phyloP scores from a whole-genome alignment of 345 rosid species.

The Citrus sp. region DNA sequence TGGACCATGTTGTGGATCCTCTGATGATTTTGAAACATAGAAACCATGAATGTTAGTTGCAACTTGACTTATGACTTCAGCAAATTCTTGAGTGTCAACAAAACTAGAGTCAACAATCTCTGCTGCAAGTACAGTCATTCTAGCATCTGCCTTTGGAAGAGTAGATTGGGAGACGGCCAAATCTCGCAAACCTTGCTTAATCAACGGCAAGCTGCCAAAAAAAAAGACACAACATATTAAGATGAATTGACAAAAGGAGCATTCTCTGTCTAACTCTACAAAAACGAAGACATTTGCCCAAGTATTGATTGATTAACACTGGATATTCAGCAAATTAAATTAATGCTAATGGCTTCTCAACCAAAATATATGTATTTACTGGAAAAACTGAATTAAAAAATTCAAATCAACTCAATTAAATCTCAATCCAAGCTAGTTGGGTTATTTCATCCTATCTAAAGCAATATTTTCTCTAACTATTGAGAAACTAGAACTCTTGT shows the following conservation, averaged over 20 bases:
- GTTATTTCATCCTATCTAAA: background rate
- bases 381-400: background rate
- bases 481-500: background rate
- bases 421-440: background rate
- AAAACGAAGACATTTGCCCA: background rate
- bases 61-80: constrained; percentile 49
- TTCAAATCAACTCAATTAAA: background rate
- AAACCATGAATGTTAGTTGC: constrained; percentile 50
- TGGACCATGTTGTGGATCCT: constrained; percentile 56
- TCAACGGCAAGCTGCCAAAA: constrained; percentile 53
- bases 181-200: constrained; percentile 62
- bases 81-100: constrained; percentile 62
- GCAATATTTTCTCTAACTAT: background rate
- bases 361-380: background rate
- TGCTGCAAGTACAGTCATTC: constrained; percentile 50
- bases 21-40: constrained; percentile 52
- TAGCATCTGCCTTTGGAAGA: constrained; percentile 68
- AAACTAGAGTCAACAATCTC: constrained; percentile 50
- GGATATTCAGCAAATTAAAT: background rate
- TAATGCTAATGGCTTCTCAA: background rate
- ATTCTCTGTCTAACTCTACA: background rate
- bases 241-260: background rate
- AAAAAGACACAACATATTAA: constrained; percentile 11
- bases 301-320: background rate
- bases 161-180: constrained; percentile 57